Base-by-base conservation (phyloP, 108 stramenopile genomes). In the Pseudonitzschia pungens region DNA sequence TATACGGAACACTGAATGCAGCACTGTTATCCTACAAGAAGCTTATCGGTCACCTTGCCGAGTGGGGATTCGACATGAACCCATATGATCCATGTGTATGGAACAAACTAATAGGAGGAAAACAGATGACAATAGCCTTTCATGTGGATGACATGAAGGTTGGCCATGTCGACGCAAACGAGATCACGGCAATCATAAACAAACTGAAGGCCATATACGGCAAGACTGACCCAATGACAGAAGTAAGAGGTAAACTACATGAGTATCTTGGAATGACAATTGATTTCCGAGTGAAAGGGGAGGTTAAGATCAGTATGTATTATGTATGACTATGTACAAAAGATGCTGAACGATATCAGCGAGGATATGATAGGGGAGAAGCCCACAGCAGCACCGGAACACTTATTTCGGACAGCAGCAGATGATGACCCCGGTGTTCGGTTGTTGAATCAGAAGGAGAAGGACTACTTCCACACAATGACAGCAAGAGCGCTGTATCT, bases 131-230 rank as follows among this genome's bases (percentile, higher is more conserved):
- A 20, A 63, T 83, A 22, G 18, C 42, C 0, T 82, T 81, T 75
- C 72, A 82, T 60, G 84, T 80, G 1, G 84, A 82, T 48, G 76
- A 84, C 50, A 6, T 81, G n/a, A 86, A 82, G 48, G 62, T 80
- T 0, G 73, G 75, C 41, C 81, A 83, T 29, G 57, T 70, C 0
- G 65, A 76, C 43, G 14, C 65, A 2, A n/a, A 45, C n/a, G 77
- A 58, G 2, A 28, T 80, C 8, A 42, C n/a, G 11, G 64, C 33
- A 20, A 24, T 69, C 1, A 59, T 79, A 55, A 21, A 52, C 9
- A 26, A 31, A 12, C 69, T 80, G 24, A 51, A 21, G 16, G 65
- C 16, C 15, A 7, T 55, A 10, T 74, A 62, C 48, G 77, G 41
- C 20, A 72, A 51, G 32, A 42, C 66, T 20, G 66, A 50, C 16